Base-by-base conservation (phyloP, 306 rosid species). In the Rubus parviflorus region DNA sequence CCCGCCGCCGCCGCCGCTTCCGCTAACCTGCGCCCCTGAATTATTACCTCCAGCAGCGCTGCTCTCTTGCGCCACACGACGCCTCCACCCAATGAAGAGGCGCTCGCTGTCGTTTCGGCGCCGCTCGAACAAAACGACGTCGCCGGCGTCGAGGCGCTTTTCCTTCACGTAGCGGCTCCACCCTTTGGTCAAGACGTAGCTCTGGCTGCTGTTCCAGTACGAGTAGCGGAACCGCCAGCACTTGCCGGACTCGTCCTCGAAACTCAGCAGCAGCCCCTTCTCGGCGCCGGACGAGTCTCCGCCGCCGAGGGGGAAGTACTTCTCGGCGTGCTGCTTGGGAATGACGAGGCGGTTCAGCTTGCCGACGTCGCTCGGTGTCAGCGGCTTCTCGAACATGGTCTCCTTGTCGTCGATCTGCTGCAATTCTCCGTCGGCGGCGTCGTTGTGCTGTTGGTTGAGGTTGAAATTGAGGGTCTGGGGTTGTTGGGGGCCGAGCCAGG, bases 131-230 rank as follows among this genome's bases (percentile, higher is more conserved):
- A 85, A 74, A 72, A 96, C 98, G 72, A 91, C 85, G 81, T 95
- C 99, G 58, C 99, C 99, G 0, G 99, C 93, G 19, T 95, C 91
- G 4, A 95, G 89, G 4, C 97, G 87, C 86, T 95, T 95, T 67
- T 95, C 99, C 76, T 95, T 95, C 1, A 95, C 99, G 83, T 87
- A 95, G 53, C 99, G 93, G 86, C 96, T 90, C 99, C 99, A 95
- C 0, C 99, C 99, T 7, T 95, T 95, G 16, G 99, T 95, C 10
- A 95, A 61, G 0, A 95, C 99, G 52, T 95, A 95, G 88, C 99
- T 95, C 81, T 95, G 99, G 77, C 99, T 95, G 22, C 97, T 92
- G 76, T 95, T 95, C 99, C 99, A 95, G 64, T 95, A 95, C 0
- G 99, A 95, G 88, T 95, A 95, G 23, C 99, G 96, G 79, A 95